Evolutionary conservation across 176 grass and related monocot genomes (phyloP), one percentile per base, ranked within the genome.

Genomic region (Musa beccarii): DNA sequence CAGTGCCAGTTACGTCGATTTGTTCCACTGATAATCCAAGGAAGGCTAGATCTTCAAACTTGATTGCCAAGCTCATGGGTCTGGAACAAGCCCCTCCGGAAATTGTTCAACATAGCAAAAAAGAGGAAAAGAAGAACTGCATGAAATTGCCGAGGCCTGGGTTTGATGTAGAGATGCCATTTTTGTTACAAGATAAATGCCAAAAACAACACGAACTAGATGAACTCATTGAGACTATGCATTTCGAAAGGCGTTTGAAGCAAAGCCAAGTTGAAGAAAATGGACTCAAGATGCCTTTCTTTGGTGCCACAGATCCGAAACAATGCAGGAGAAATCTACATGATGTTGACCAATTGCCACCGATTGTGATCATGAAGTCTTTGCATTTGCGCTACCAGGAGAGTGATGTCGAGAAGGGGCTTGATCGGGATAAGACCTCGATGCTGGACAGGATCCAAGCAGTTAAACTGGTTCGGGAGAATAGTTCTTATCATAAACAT

Each of bases 21-120:
- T 59, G 61, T 81, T 55, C 78, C 69, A 52, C 71, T 34, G 78
- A 68, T n/a, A 78, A 75, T 52, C 57, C 79, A 75, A 76, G 76
- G 14, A 92, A 81, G 49, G 63, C 76, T 3, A 89, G 80, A 79
- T 23, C 85, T 56, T 67, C 79, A 77, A 86, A 85, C 49, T 76
- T 97, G 76, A 83, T 97, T 78, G 93, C 88, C 34, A 97, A 86
- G 83, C 89, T 97, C 74, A 97, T 97, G 93, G 93, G 90, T 66
- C 82, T 97, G 74, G 85, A 87, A 68, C 86, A 87, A 77, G 63
- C 76, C 68, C 86, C 87, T 59, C 52, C 10, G 52, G 80, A 83
- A 16, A 80, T 76, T 54, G 67, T 15, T 74, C 71, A 66, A 66
- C 50, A 64, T 9, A 12, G 69, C n/a, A 54, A 71, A 79, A 90